Evolutionary conservation across 768 basidiomycete species (phyloP), one percentile per base, ranked within the genome.

Genomic region (Gloeophyllum trabeum): DNA sequence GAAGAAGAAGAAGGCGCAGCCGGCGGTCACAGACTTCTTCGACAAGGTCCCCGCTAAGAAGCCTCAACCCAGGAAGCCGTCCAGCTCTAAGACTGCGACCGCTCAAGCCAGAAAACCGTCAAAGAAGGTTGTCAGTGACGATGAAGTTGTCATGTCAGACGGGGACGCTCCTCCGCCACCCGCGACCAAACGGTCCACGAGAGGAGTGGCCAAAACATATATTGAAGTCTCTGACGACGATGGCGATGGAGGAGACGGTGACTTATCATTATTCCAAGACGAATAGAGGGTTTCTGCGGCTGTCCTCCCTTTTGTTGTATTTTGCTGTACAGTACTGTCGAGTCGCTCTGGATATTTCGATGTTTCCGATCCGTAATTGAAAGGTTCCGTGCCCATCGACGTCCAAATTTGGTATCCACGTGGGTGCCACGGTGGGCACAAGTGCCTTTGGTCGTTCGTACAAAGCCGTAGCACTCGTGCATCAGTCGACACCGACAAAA

Each of bases 21-120:
- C 67, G 0, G 50, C 65, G 4, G 58, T 81, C 43, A 73, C 72
- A 4, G 78, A 81, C 51, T 82, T 80, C 65, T 79, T 81, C 48
- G 59, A 57, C 26, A 78, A 79, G 54, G 43, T 46, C n/a, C 51
- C 55, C 7, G 44, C 49, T 66, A 24, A 55, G 61, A 4, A 40
- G 41, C 6, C 48, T 49, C 38, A 55, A 51, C 34, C 43, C 37
- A 66, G 69, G 44, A 78, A 76, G 51, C 61, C 79, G 6, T 75
- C 78, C 21, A 69, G 70, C 54, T 76, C 14, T 20, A 50, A 46
- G 19, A 14, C 51, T 16, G 49, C 49, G 52, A 67, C 73, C 3
- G 76, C 73, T 28, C 72, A 71, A 46, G 54, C 62, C 41, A 81
- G 76, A 62, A 79, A 75, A 53, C 48, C 57, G 14, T 42, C 64